These are phyloP conservation scores for Escallonia herrerae DNA, from an alignment of 129 eudicot species.

Conservation along the genomic window DNA sequence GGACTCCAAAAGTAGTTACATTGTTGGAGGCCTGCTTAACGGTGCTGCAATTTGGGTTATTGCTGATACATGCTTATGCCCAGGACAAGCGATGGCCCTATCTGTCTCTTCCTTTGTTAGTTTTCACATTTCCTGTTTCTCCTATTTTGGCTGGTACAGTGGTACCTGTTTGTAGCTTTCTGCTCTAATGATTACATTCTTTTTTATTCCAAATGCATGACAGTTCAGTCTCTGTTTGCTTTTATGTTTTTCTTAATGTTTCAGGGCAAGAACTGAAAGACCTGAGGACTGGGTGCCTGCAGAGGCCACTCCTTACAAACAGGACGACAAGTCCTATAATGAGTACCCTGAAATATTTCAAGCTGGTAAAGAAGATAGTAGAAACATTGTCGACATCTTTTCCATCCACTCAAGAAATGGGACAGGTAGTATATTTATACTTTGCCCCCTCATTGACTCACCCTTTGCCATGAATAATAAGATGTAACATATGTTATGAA, in stretches of 20 bases:
- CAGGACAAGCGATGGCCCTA: conserved; percentile 96
- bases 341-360: conserved; percentile 23
- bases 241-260: background rate
- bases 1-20: conserved; percentile 77
- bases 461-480: conserved; percentile 2
- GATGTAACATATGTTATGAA: background rate
- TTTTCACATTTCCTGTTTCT: conserved; percentile 4
- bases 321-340: conserved; percentile 14
- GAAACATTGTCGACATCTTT: conserved; percentile 54
- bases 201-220: conserved; percentile 5
- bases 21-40: conserved; percentile 83
- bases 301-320: conserved; percentile 33
- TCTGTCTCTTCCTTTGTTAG: conserved; percentile 84
- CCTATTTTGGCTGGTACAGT: background rate
- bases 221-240: background rate
- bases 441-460: too few relatives aligned
- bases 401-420: conserved; percentile 55
- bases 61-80: conserved; percentile 86
- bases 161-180: background rate
- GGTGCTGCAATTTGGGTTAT: conserved; percentile 69
- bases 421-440: conserved; percentile 26
- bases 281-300: conserved; percentile 93
- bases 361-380: conserved; percentile 27
- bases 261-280: conserved; percentile 62
- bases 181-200: background rate